Percentiles rank a stretch among this genome's conserved stretches.
Conservation (phyloP, 805 yeast genomes). For the Hanseniaspora pseudoguilliermondii region DNA sequence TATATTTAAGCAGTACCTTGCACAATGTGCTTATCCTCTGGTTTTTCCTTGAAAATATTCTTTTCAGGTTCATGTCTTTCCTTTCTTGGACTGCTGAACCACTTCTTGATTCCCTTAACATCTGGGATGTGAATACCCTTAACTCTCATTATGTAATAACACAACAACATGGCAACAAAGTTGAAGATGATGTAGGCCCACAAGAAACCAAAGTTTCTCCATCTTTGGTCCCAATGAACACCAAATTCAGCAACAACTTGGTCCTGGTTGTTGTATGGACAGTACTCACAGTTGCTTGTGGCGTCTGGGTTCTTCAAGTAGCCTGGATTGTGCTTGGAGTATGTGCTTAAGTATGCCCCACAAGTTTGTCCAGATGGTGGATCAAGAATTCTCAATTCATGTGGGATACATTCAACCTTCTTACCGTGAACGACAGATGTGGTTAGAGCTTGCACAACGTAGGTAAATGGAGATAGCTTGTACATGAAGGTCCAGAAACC, state of each 20-base stretch:
- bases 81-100: constrained; percentile 33
- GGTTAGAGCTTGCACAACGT: constrained; percentile 34
- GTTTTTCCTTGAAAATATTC: constrained; percentile 31
- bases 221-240: constrained; percentile 36
- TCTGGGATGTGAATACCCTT: constrained; percentile 27
- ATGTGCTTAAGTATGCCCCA: constrained; percentile 31
- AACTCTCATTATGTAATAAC: constrained; percentile 30
- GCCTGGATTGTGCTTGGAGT: constrained; percentile 31
- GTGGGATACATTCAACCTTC: constrained; percentile 27
- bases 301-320: constrained; percentile 34
- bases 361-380: constrained; percentile 42
- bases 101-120: constrained; percentile 29
- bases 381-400: constrained; percentile 30
- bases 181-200: constrained; percentile 34
- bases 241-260: constrained; percentile 38
- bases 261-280: constrained; percentile 47
- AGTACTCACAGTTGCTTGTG: constrained; percentile 46
- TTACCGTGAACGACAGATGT: constrained; percentile 31
- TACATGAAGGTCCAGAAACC: constrained; percentile 39
- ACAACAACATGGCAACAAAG: constrained; percentile 29
- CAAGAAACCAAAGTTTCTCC: constrained; percentile 56
- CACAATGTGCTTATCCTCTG: constrained; percentile 29
- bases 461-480: constrained; percentile 37
- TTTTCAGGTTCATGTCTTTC: constrained; percentile 38
- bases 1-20: constrained; percentile 3